phyloP scores from a whole-genome alignment of 2,329 filamentous ascomycete genomes.

The Arthroderma uncinatum region DNA sequence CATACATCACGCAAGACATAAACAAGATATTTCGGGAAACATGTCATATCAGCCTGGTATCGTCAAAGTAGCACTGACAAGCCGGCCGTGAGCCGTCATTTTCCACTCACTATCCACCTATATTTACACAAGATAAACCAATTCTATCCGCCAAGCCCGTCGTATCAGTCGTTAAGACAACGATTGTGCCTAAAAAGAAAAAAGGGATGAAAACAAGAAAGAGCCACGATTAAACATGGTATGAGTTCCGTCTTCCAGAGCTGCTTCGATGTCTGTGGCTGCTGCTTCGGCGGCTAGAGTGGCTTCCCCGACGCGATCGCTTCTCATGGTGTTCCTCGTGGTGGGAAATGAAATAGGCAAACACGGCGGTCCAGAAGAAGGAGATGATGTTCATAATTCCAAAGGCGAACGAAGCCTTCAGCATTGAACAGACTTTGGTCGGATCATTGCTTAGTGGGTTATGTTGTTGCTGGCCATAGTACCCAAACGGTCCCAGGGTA shows the following conservation, averaged over 20 bases:
- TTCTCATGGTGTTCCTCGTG: slow-evolving; percentile 30
- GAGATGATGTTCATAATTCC: slow-evolving; percentile 78
- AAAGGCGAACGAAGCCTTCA: slow-evolving; percentile 81
- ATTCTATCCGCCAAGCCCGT: neutral
- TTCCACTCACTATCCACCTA: neutral
- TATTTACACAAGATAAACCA: neutral
- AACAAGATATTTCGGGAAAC: neutral
- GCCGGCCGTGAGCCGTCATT: neutral
- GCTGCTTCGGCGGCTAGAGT: slow-evolving; percentile 19
- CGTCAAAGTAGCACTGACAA: neutral
- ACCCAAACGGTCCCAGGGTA: slow-evolving; percentile 52
- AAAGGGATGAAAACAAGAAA: neutral
- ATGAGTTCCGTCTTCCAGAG: slow-evolving; percentile 9
- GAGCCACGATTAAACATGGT: neutral
- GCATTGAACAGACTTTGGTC: slow-evolving; percentile 76
- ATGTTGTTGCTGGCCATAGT: slow-evolving; percentile 38
- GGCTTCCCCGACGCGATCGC: slow-evolving; percentile 22
- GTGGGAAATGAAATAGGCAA: slow-evolving; percentile 45
- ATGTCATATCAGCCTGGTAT: neutral
- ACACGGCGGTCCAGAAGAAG: slow-evolving; percentile 64
- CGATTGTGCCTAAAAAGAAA: neutral
- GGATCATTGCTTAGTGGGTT: slow-evolving; percentile 43
- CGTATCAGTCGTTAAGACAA: slow-evolving; percentile 1
- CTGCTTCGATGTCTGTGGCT: slow-evolving; percentile 13
- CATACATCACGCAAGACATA: neutral